Evolutionary conservation across 2,329 filamentous ascomycete genomes (phyloP), one percentile per base, ranked within the genome.

Genomic region (Parafenestella ontariensis): DNA sequence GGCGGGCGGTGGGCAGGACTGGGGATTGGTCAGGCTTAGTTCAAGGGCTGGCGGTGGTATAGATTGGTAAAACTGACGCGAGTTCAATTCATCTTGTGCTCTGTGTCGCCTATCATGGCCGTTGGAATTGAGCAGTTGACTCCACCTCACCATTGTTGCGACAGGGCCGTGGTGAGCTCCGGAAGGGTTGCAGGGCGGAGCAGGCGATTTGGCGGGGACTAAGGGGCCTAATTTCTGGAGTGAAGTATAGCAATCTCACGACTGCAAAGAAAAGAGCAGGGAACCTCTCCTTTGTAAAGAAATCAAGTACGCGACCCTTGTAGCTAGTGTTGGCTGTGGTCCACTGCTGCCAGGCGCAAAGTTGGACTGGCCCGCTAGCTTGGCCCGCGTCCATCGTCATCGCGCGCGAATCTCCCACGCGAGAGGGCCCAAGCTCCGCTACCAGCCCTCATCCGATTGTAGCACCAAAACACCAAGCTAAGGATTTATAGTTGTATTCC

Each of bases 1-100:
- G 81, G 62, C 88, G 84, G 82, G 61, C 44, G 13, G 79, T 81
- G 1, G 89, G 89, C 2, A 93, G 84, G 13, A 93, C 88, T 90
- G 59, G 21, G 18, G 21, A 21, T 3, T 26, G 34, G 45, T 66
- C 36, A 65, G 56, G 21, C 17, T 48, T 10, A 18, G 36, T 20
- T 3, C 10, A 18, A 3, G 20, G 11, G 3, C 2, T 3, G 20
- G 37, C 15, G 8, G 13, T 24, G 20, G 40, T 40, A 44, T 33
- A 18, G 31, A 13, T 11, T 17, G 52, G 29, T 9, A 28, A 48
- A 17, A 68, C 74, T 54, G 58, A 78, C 76, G 71, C 18, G 71
- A 62, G 43, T 73, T 71, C 52, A 78, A 64, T 61, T 81, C 79
- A 63, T 81, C 77, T 53, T 77, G 74, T 8, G 78, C 42, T 36